A percentile compares a stretch with the other conserved stretches of the same genome.
phyloP scores from a whole-genome alignment of 2,329 filamentous ascomycete species.

The Keithomyces neogunnii region DNA sequence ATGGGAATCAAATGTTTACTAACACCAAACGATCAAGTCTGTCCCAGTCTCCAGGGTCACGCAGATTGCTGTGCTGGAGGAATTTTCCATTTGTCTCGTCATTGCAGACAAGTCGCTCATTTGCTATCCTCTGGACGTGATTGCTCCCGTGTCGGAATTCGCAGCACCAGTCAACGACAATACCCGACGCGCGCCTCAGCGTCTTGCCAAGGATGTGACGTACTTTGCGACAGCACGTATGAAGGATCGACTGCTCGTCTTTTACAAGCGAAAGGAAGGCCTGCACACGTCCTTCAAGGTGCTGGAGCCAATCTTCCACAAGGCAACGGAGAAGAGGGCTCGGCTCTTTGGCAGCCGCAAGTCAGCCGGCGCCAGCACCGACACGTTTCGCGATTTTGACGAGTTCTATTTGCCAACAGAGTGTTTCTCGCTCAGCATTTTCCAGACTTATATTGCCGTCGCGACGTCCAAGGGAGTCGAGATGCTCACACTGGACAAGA shows the following conservation, averaged over 20 bases:
- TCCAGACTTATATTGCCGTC: conserved; percentile 89
- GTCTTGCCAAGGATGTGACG: conserved; percentile 84
- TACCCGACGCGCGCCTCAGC: conserved; percentile 78
- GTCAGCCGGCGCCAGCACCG: conserved; percentile 62
- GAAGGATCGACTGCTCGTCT: conserved; percentile 91
- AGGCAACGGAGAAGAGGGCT: conserved; percentile 75
- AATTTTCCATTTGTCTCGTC: conserved; percentile 86
- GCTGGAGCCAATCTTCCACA: conserved; percentile 90
- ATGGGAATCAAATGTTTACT: background rate
- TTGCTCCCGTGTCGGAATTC: conserved; percentile 57
- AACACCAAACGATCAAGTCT: conserved; percentile 40
- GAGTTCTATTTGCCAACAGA: conserved; percentile 98
- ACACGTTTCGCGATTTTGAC: conserved; percentile 96
- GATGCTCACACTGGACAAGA: conserved; percentile 94
- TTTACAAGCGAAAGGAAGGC: conserved; percentile 94
- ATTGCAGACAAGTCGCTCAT: conserved; percentile 88
- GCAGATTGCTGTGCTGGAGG: conserved; percentile 89
- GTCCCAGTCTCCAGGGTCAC: conserved; percentile 73
- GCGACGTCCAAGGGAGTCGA: conserved; percentile 89
- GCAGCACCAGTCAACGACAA: conserved; percentile 60
- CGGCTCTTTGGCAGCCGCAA: conserved; percentile 55
- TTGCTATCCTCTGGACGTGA: conserved; percentile 85
- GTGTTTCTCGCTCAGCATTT: conserved; percentile 90
- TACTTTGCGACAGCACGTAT: conserved; percentile 95
- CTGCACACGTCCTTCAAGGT: conserved; percentile 94